Conservation (phyloP, 257 asterid genomes). For the Nicotiana sylvestris region DNA sequence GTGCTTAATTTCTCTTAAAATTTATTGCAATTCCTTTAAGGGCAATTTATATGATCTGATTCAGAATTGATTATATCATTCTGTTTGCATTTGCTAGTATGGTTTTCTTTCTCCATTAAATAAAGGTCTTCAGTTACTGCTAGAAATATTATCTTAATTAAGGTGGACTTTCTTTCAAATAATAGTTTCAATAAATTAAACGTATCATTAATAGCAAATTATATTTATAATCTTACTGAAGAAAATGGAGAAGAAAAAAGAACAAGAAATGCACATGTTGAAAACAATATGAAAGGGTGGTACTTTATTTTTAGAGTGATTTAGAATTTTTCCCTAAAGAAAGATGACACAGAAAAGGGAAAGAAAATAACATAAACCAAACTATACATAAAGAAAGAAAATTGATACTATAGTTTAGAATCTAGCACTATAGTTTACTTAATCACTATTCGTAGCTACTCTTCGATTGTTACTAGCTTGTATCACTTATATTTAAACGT, state of each 20-base stretch:
- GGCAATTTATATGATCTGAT: too few species aligned
- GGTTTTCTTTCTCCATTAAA: too few species aligned
- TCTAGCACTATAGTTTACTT: too few species aligned
- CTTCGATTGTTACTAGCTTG: too few species aligned
- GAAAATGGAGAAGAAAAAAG: neutral
- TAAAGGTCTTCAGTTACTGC: neutral
- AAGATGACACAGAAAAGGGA: neutral
- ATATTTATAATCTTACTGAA: neutral
- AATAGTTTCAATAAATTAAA: neutral
- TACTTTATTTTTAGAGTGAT: neutral
- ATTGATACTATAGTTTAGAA: too few species aligned
- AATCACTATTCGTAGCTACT: too few species aligned
- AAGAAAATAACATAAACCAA: too few species aligned
- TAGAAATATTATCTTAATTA: neutral
- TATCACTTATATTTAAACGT: too few species aligned
- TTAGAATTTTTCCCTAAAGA: neutral
- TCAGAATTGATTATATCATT: too few species aligned
- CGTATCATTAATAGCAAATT: neutral
- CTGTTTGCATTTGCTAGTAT: too few species aligned
- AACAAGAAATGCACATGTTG: neutral
- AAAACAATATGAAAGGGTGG: neutral
- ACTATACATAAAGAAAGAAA: too few species aligned
- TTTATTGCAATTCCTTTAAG: too few species aligned
- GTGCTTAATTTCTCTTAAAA: neutral
- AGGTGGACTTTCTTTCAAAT: neutral